These are phyloP conservation scores for Penicillium herquei DNA, from an alignment of 495 filamentous ascomycete genomes.

Conservation along the genomic window DNA sequence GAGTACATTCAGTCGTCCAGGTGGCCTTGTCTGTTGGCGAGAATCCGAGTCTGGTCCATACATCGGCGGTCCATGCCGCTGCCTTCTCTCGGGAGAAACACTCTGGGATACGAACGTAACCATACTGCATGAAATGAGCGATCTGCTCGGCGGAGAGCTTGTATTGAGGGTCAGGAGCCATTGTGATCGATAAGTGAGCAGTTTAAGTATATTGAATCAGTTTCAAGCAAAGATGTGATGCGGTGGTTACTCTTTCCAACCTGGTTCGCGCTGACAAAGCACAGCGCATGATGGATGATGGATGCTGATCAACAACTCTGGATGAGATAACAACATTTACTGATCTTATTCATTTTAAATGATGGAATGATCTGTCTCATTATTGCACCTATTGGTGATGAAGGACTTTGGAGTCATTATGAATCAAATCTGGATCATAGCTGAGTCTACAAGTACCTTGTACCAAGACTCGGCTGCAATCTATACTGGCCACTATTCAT, in stretches of 20 bases:
- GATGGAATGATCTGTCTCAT: no score
- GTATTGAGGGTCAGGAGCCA: constrained; percentile 4
- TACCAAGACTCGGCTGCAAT: no score
- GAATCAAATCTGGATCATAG: no score
- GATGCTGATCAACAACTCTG: background rate
- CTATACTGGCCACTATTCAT: no score
- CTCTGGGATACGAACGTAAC: constrained; percentile 57
- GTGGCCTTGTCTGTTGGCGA: constrained; percentile 64
- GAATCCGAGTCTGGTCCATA: constrained; percentile 71
- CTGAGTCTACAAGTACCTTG: no score
- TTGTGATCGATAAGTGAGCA: background rate
- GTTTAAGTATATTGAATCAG: no score
- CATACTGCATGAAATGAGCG: constrained; percentile 63
- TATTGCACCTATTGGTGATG: no score
- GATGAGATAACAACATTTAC: background rate
- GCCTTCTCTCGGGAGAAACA: constrained; percentile 66
- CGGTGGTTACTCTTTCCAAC: background rate
- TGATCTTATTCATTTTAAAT: no score
- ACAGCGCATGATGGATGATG: background rate
- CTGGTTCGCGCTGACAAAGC: background rate
- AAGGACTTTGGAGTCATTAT: no score
- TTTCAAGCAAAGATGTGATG: background rate
- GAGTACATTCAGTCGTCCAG: constrained; percentile 58
- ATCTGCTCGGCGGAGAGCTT: constrained; percentile 59
- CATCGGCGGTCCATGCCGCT: constrained; percentile 50